Base-by-base conservation (phyloP, 306 rosid genomes). In the Vigna radiata region DNA sequence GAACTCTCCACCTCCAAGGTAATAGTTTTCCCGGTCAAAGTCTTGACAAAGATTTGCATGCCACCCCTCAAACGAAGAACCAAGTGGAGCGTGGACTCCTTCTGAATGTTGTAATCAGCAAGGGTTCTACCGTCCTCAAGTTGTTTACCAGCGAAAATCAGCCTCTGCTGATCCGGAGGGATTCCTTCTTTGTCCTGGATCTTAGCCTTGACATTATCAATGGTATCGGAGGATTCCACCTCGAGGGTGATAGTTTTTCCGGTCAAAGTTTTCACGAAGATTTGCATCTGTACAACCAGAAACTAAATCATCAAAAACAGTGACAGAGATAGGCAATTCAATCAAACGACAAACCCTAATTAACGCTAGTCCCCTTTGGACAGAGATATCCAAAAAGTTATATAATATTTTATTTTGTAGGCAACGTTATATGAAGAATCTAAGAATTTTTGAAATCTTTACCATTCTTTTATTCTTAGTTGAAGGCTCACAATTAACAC, bases 181-280 rank as follows among this genome's bases (percentile, higher is more conserved):
- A 50, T 50, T 1, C 56, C 56, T 8, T 50, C 56, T 0, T 50
- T 50, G 23, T 50, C 56, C 11, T 50, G 56, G 2, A 50, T 50
- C 23, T 50, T 50, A 2, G 56, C 56, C 4, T 50, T 50, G 0
- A 50, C 56, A 7, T 50, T 50, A 7, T 50, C 56, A 50, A 50
- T 50, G 3, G 56, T 50, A 7, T 50, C 56, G 1, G 56, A 50
- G 7, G 23, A n/a, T 4, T 50, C 56, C 21, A 50, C 56, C 56
- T 50, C 56, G 0, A 50, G 8, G 11, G 56, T 50, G 3, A 50
- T 50, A 2, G 56, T 50, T 8, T 50, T 50, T 0, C 56, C 56
- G 1, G 56, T 50, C 56, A 50, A 56, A 19, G 62, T 58, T 58
- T 58, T 58, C 37, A 58, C 64, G 17, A 58, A 58, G 37, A 58